Conservation (phyloP, 306 rosid species). For the Trifolium dubium region DNA sequence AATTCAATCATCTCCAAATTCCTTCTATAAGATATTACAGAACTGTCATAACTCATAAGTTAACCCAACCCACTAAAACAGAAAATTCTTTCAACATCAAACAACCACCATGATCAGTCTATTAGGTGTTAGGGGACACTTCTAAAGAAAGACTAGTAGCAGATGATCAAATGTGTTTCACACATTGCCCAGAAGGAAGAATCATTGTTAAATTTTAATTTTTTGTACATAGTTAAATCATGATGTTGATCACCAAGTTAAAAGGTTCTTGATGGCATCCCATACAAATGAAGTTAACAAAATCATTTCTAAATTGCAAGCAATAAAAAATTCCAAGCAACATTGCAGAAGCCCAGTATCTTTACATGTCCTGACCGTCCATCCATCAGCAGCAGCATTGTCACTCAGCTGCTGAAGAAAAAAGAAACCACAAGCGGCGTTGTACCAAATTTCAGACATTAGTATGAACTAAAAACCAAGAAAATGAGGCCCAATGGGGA, state of each 20-base stretch:
- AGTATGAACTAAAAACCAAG: conserved; percentile 8
- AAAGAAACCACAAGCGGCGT: conserved; percentile 29
- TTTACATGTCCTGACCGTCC: conserved; percentile 35
- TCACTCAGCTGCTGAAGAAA: conserved; percentile 56
- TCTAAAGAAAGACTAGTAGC: conserved; percentile 4
- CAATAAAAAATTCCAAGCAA: conserved; percentile 48
- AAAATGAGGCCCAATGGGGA: background rate
- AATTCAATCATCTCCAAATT: background rate
- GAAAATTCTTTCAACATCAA: no score
- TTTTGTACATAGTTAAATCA: conserved; percentile 47
- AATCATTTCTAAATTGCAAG: conserved; percentile 50
- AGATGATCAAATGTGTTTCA: conserved; percentile 35
- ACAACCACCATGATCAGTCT: no score
- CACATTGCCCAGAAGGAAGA: conserved; percentile 20
- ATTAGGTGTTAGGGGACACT: background rate
- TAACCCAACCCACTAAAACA: background rate
- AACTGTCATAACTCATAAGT: no score
- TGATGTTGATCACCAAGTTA: conserved; percentile 47
- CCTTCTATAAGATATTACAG: background rate
- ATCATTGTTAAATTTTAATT: conserved; percentile 34
- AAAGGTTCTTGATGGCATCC: conserved; percentile 49
- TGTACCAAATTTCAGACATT: conserved; percentile 27
- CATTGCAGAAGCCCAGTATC: conserved; percentile 40
- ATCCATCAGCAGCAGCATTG: conserved; percentile 10
- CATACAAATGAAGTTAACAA: conserved; percentile 48